A percentile compares a stretch with the other conserved stretches of the same genome.
These are phyloP conservation scores for Trichoderma citrinoviride DNA, from an alignment of 2,329 filamentous ascomycete species.

Conservation along the genomic window DNA sequence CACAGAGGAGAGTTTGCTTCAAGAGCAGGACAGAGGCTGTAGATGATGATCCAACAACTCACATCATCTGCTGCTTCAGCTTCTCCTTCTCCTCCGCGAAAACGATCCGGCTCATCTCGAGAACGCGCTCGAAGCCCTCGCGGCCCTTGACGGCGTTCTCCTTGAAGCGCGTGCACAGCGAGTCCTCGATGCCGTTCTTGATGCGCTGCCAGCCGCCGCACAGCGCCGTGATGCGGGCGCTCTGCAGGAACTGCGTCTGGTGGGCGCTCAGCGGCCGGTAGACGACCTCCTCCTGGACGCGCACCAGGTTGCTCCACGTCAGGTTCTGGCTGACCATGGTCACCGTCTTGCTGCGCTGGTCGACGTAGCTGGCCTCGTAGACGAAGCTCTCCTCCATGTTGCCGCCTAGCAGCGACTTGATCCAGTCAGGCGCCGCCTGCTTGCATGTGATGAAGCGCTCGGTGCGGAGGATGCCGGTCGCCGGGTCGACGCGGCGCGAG, in stretches of 20 bases:
- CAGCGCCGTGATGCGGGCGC: conserved; percentile 87
- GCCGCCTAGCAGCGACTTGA: conserved; percentile 71
- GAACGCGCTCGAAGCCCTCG: conserved; percentile 91
- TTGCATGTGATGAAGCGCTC: conserved; percentile 62
- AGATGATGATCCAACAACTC: conserved; percentile 12
- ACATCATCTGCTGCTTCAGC: conserved; percentile 27
- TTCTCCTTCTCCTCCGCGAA: conserved; percentile 85
- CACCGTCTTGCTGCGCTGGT: conserved; percentile 77
- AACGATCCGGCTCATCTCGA: conserved; percentile 87
- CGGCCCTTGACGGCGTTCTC: conserved; percentile 89
- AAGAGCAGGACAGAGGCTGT: not conserved
- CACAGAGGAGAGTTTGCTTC: not conserved
- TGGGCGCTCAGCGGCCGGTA: conserved; percentile 63
- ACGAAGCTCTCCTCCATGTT: conserved; percentile 80
- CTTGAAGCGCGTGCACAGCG: conserved; percentile 80
- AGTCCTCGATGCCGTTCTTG: conserved; percentile 93
- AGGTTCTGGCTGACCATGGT: conserved; percentile 97
- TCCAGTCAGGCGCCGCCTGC: conserved; percentile 70
- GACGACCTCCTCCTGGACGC: conserved; percentile 86
- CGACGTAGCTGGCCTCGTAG: conserved; percentile 94
- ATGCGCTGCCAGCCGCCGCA: conserved; percentile 97
- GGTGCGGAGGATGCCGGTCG: conserved; percentile 59
- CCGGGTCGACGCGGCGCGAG: conserved; percentile 60
- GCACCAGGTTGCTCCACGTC: conserved; percentile 86
- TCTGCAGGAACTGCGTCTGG: conserved; percentile 81